Evolutionary conservation across 2,329 filamentous ascomycete genomes (phyloP).

Genomic region (Penicillium carneum): DNA sequence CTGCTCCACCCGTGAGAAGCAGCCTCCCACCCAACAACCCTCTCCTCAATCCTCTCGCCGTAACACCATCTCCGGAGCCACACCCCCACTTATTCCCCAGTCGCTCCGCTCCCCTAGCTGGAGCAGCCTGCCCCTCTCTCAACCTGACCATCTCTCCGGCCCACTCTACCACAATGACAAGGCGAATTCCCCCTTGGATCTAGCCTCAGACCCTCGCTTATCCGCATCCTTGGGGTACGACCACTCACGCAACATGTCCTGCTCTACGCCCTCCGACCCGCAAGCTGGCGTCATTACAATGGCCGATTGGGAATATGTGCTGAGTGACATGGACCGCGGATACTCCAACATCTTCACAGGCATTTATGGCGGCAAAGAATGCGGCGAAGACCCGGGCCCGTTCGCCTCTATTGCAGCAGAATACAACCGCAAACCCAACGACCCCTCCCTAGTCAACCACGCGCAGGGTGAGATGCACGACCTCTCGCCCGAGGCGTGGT

Average conservation of each 20-base stretch:
- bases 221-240: slow-evolving; percentile 54
- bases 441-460: slow-evolving; percentile 27
- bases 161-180: slow-evolving; percentile 29
- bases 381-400: slow-evolving; percentile 45
- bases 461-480: slow-evolving; percentile 43
- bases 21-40: slow-evolving; percentile 31
- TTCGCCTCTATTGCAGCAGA: slow-evolving; percentile 47
- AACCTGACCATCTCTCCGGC: slow-evolving; percentile 32
- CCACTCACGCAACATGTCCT: slow-evolving; percentile 44
- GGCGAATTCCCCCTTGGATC: slow-evolving; percentile 31
- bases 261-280: slow-evolving; percentile 53
- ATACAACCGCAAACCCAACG: slow-evolving; percentile 40
- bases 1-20: slow-evolving; percentile 31
- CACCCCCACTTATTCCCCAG: slow-evolving; percentile 36
- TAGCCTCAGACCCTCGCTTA: slow-evolving; percentile 49
- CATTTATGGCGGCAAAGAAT: slow-evolving; percentile 56
- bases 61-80: slow-evolving; percentile 45
- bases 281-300: slow-evolving; percentile 59
- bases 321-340: slow-evolving; percentile 80
- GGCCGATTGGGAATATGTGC: slow-evolving; percentile 81
- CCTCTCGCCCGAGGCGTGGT: slow-evolving; percentile 51
- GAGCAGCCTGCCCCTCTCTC: slow-evolving; percentile 37
- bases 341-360: slow-evolving; percentile 75
- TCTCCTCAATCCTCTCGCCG: slow-evolving; percentile 37
- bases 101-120: slow-evolving; percentile 45